Base-by-base conservation (phyloP, 352 stramenopile species). In the Pythium rishiriense region DNA sequence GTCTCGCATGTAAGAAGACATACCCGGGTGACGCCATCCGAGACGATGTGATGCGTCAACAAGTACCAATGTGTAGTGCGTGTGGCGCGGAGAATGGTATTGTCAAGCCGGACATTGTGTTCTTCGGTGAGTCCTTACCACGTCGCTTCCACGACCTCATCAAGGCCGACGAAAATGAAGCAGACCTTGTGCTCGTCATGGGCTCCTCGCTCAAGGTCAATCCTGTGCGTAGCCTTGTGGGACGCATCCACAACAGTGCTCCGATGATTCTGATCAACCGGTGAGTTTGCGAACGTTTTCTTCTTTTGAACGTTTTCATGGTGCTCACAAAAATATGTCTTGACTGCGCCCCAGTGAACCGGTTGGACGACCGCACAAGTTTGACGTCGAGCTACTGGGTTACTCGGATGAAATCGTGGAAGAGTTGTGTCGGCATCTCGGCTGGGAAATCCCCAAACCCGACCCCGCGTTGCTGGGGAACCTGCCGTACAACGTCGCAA, bases 131-230 rank as follows among this genome's bases (percentile, higher is more conserved):
- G 79, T 93, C 87, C 0, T 70, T 99, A 35, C 81, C 88, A 17
- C 72, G 88, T 49, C 86, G 78, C 58, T 98, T 99, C 65, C 83
- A 91, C 59, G 82, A 94, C 62, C 83, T 84, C 33, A 90, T 92
- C 41, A 89, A 88, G 70, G 78, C 72, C 41, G 83, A 91, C 60
- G 86, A 91, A 71, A 74, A 79, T 47, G 83, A 87, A 64, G 94
- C 90, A 19, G 97, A 99, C 76, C 82, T 99, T 6, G 78, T 99
- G 29, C 90, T 99, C 41, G 97, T 99, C n/a, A 99, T 99, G 84
- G 98, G 98, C 46, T 99, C 98, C 12, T 99, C 93, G 11, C 78
- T 99, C 10, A 97, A 97, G 57, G 98, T 99, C 41, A 93, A 96
- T 52, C 97, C 98, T 21, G 94, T 99, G 24, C 89, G 91, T 15